These are phyloP conservation scores for Silene noctiflora DNA, from an alignment of 179 eudicot genomes.

Conservation along the genomic window DNA sequence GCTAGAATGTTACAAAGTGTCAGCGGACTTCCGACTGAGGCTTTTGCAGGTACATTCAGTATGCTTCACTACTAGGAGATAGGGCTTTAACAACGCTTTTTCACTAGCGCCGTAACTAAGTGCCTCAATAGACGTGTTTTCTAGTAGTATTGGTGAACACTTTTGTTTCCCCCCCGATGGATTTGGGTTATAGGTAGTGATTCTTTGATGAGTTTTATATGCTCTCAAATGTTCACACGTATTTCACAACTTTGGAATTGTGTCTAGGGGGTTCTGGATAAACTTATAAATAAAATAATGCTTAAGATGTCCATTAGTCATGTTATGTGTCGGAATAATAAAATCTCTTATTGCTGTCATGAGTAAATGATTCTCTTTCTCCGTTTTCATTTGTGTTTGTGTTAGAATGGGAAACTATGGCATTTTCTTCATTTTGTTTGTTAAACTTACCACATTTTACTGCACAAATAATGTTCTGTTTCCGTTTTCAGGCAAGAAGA, in stretches of 20 bases:
- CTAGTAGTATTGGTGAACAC: no score
- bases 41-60: constrained; percentile 57
- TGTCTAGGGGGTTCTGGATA: background rate
- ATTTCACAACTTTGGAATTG: background rate
- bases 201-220: background rate
- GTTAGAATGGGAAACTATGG: background rate
- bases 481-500: constrained; percentile 57
- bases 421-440: background rate
- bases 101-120: no score
- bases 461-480: background rate
- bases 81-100: no score
- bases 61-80: background rate
- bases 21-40: constrained; percentile 74
- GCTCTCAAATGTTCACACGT: background rate
- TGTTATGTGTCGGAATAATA: background rate
- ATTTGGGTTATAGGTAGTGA: background rate
- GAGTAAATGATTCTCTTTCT: background rate
- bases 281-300: background rate
- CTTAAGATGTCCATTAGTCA: background rate
- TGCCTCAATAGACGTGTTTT: no score
- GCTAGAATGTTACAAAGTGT: constrained; percentile 65
- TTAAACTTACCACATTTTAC: background rate
- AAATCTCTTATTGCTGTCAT: background rate
- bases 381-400: background rate
- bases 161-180: background rate